Conservation (phyloP, 768 basidiomycete species). For the Tricholoma hemisulphureum region DNA sequence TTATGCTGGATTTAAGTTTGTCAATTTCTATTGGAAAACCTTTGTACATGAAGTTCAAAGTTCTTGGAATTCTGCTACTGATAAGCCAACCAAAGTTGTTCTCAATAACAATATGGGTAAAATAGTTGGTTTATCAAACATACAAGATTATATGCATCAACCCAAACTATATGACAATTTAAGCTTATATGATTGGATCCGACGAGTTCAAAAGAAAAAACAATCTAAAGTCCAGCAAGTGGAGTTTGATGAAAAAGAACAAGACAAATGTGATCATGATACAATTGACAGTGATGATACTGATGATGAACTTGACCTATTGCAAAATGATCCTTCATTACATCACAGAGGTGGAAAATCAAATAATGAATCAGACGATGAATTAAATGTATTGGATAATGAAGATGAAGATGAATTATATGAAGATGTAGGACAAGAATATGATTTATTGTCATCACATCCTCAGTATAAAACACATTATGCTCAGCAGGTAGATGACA, state of each 20-base stretch:
- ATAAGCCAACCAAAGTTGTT: no score
- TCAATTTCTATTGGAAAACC: no score
- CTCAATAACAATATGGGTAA: no score
- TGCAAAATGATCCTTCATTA: no score
- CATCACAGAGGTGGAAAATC: no score
- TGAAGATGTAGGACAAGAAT: slow-evolving; percentile 5
- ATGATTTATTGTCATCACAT: slow-evolving; percentile 20
- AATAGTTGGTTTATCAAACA: no score
- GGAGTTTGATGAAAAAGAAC: neutral
- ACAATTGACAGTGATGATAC: neutral
- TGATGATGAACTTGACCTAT: neutral
- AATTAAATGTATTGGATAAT: no score
- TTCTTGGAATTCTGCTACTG: no score
- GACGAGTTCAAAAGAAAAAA: slow-evolving; percentile 2
- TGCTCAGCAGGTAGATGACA: neutral
- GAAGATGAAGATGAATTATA: neutral
- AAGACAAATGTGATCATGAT: neutral
- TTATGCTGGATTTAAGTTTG: no score
- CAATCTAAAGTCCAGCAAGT: slow-evolving; percentile 5
- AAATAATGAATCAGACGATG: no score
- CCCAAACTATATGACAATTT: slow-evolving; percentile 15
- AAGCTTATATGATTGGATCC: slow-evolving; percentile 28
- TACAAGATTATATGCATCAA: slow-evolving; percentile 35
- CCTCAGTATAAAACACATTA: slow-evolving; percentile 23
- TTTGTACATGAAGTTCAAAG: no score